phyloP scores from a whole-genome alignment of 352 stramenopile species.

The Pythium aphanidermatum region DNA sequence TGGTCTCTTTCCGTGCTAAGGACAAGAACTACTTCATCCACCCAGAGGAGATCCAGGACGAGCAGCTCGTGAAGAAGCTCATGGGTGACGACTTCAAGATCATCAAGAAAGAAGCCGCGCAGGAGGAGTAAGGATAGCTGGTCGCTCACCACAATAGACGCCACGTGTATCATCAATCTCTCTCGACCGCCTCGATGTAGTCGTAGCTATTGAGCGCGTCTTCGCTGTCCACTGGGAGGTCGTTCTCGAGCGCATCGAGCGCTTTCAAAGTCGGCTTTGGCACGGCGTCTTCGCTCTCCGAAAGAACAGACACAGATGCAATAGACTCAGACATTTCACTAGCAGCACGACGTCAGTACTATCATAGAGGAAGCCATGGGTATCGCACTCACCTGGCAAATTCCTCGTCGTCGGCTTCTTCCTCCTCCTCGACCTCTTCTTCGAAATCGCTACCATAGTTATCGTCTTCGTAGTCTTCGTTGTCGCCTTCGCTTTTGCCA shows the following conservation, averaged over 20 bases:
- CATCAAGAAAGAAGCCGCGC: conserved; percentile 4
- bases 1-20: conserved; percentile 73
- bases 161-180: conserved; percentile 35
- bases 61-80: conserved; percentile 51
- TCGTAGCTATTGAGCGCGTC: conserved; percentile 79
- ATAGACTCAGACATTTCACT: conserved; percentile 62
- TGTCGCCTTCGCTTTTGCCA: not conserved
- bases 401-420: no score
- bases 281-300: conserved; percentile 33
- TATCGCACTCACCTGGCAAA: conserved; percentile 42
- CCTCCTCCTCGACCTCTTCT: conserved; percentile 31
- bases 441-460: conserved; percentile 84
- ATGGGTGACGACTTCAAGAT: conserved; percentile 32
- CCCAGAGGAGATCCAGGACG: conserved; percentile 59
- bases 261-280: not conserved
- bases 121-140: conserved; percentile 8
- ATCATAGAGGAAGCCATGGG: not conserved
- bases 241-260: conserved; percentile 14
- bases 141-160: no score
- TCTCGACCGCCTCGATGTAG: conserved; percentile 74
- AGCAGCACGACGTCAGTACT: not conserved
- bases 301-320: conserved; percentile 50
- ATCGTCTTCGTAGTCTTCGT: conserved; percentile 35
- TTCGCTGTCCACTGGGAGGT: conserved; percentile 48
- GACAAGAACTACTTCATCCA: conserved; percentile 76